Evolutionary conservation across 2,329 filamentous ascomycete species (phyloP).

Genomic region (Penicillium thymicola): DNA sequence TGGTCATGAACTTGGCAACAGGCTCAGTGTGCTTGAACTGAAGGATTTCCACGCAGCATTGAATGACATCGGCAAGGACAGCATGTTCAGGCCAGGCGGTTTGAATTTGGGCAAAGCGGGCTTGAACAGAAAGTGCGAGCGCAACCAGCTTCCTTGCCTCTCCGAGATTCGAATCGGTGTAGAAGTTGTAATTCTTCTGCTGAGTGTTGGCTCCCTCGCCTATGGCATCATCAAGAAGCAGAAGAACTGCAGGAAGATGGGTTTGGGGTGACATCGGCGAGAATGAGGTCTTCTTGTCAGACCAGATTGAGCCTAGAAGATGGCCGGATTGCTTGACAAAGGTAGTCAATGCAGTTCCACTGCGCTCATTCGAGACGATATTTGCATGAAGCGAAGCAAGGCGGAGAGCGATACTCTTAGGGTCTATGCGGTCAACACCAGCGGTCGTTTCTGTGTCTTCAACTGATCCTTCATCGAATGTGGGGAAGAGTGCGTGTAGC

Average conservation of each 20-base stretch:
- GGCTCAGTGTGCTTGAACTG: slow-evolving; percentile 76
- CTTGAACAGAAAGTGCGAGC: slow-evolving; percentile 66
- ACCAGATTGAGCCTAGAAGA: slow-evolving; percentile 36
- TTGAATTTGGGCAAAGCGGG: slow-evolving; percentile 68
- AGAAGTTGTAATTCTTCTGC: slow-evolving; percentile 73
- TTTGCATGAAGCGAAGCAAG: slow-evolving; percentile 59
- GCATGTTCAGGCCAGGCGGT: slow-evolving; percentile 68
- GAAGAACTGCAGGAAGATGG: slow-evolving; percentile 64
- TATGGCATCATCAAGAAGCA: slow-evolving; percentile 63
- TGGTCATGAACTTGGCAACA: slow-evolving; percentile 78
- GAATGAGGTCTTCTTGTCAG: slow-evolving; percentile 20
- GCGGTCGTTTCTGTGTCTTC: slow-evolving; percentile 30
- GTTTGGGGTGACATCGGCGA: slow-evolving; percentile 42
- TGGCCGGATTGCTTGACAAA: slow-evolving; percentile 36
- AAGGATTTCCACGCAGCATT: slow-evolving; percentile 70
- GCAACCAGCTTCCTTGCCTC: slow-evolving; percentile 72
- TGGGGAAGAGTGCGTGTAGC: slow-evolving; percentile 77
- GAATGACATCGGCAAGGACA: slow-evolving; percentile 74
- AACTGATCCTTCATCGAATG: slow-evolving; percentile 59
- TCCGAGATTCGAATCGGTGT: slow-evolving; percentile 71
- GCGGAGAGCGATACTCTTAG: slow-evolving; percentile 57
- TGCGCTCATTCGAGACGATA: slow-evolving; percentile 37
- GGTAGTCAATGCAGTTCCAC: slow-evolving; percentile 29
- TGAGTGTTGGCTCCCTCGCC: slow-evolving; percentile 46
- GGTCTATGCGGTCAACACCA: slow-evolving; percentile 35